These are phyloP conservation scores for Westerdykella aurantiaca DNA, from an alignment of 2,329 filamentous ascomycete genomes.

Conservation along the genomic window DNA sequence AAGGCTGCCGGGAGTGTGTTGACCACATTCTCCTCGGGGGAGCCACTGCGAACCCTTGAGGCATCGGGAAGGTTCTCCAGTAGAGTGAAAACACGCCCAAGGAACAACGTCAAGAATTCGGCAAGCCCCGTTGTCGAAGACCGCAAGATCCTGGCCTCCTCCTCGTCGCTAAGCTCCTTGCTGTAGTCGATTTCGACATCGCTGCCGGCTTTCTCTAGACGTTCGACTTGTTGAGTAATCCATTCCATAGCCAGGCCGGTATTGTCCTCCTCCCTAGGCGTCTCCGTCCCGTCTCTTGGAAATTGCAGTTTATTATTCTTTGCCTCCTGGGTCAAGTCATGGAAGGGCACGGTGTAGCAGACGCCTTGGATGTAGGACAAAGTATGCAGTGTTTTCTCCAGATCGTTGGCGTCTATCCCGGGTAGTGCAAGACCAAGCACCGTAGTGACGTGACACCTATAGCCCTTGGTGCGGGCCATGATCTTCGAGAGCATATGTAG, in stretches of 20 bases:
- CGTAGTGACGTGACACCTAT: constrained; percentile 90
- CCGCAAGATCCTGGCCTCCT: constrained; percentile 79
- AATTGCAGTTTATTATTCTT: constrained; percentile 13
- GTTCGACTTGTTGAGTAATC: constrained; percentile 90
- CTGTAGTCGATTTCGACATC: constrained; percentile 81
- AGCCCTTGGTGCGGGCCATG: constrained; percentile 92
- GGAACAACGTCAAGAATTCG: constrained; percentile 83
- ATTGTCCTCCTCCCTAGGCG: constrained; percentile 36
- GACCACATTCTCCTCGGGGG: constrained; percentile 93
- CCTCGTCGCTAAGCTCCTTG: constrained; percentile 72
- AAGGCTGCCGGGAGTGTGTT: constrained; percentile 90
- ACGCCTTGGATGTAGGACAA: constrained; percentile 93
- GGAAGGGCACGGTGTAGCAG: constrained; percentile 91
- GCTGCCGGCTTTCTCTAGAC: constrained; percentile 83
- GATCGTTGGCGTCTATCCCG: constrained; percentile 94
- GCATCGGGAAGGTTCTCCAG: constrained; percentile 92
- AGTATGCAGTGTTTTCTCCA: constrained; percentile 93
- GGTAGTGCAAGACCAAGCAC: constrained; percentile 87
- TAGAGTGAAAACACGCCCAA: constrained; percentile 92
- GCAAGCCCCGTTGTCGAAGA: constrained; percentile 92
- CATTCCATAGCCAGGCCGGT: constrained; percentile 73
- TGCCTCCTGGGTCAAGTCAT: constrained; percentile 63
- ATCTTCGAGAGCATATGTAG: constrained; percentile 87
- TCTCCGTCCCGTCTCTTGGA: constrained; percentile 21
- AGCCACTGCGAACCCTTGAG: constrained; percentile 78